Base-by-base conservation (phyloP, 805 yeast genomes). In the Candida xiaguanensis region DNA sequence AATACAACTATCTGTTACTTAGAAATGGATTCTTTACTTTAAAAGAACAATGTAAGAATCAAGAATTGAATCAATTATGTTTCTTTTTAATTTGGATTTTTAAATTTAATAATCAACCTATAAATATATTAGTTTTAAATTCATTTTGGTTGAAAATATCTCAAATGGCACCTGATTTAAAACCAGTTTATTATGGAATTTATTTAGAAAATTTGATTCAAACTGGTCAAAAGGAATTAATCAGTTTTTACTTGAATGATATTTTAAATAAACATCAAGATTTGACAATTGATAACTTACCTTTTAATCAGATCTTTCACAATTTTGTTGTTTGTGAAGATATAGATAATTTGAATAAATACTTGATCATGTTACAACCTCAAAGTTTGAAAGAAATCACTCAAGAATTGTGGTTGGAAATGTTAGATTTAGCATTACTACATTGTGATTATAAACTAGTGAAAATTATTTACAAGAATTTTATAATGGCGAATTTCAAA, bases 401-500 rank as follows among this genome's bases (percentile, higher is more conserved):
- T 12, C 15, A 25, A 5, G 31, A 27, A 1, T 23, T 38, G 3
- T 67, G 69, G 67, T 24, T 52, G 6, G 34, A 39, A 8, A 43
- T 48, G 18, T 45, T 67, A 18, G 44, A 52, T 17, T 17, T 52
- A 2, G 69, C 58, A 0, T 43, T 65, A 15, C 24, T 43, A 7
- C 25, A 36, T 8, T 55, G 56, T 40, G 48, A 65, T 41, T 64
- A 61, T 45, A 39, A 36, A 2, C 38, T 65, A 27, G 62, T 59
- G 4, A 55, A 53, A 28, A 23, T 49, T 9, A 45, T 63, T 2
- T 65, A 65, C 43, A 55, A 50, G 12, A 46, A 50, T 15, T 57
- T 47, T 38, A 48, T 67, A 31, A 61, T 63, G 69, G 45, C 44
- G 13, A 63, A 53, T 2, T 49, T 55, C 20, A 43, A 47, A n/a